A percentile compares a stretch with the other conserved stretches of the same genome.
These are phyloP conservation scores for Coniochaeta ligniaria DNA, from an alignment of 2,329 filamentous ascomycete species.

Conservation along the genomic window DNA sequence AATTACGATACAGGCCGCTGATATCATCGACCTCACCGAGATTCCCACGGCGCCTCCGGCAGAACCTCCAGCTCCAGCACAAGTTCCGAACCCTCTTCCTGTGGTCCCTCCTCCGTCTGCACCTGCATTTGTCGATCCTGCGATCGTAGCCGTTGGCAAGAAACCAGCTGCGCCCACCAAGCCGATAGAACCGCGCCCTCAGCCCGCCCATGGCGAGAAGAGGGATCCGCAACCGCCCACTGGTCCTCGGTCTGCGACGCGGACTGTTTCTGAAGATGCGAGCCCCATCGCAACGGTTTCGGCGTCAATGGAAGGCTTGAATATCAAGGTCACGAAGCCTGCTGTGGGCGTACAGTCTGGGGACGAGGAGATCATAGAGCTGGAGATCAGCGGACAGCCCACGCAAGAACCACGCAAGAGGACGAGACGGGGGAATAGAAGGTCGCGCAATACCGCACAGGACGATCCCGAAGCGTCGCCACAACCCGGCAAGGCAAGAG, in stretches of 20 bases:
- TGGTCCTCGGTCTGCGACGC: conserved; percentile 7
- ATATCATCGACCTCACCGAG: conserved; percentile 38
- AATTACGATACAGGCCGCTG: conserved; percentile 37
- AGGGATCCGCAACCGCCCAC: conserved; percentile 18
- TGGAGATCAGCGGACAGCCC: background rate
- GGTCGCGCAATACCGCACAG: conserved; percentile 15
- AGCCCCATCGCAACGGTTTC: conserved; percentile 13
- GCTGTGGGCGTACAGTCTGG: background rate
- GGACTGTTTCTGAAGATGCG: conserved; percentile 4
- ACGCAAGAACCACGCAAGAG: conserved; percentile 15
- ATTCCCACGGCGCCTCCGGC: conserved; percentile 15
- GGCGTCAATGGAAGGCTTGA: conserved; percentile 15
- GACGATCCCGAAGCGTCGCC: conserved; percentile 18
- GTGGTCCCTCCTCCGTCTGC: conserved; percentile 1
- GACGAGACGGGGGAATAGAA: conserved; percentile 22
- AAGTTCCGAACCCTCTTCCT: conserved; percentile 1
- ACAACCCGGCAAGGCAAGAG: conserved; percentile 6
- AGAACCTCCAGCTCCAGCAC: background rate
- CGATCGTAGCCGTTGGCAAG: conserved; percentile 64
- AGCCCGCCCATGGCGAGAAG: conserved; percentile 23
- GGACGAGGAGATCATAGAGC: conserved; percentile 9
- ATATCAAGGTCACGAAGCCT: conserved; percentile 9
- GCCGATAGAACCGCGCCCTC: conserved; percentile 14
- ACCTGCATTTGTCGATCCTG: conserved; percentile 64
- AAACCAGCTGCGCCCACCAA: conserved; percentile 23